phyloP scores from a whole-genome alignment of 345 rosid genomes.

The Gossypioides kirkii region DNA sequence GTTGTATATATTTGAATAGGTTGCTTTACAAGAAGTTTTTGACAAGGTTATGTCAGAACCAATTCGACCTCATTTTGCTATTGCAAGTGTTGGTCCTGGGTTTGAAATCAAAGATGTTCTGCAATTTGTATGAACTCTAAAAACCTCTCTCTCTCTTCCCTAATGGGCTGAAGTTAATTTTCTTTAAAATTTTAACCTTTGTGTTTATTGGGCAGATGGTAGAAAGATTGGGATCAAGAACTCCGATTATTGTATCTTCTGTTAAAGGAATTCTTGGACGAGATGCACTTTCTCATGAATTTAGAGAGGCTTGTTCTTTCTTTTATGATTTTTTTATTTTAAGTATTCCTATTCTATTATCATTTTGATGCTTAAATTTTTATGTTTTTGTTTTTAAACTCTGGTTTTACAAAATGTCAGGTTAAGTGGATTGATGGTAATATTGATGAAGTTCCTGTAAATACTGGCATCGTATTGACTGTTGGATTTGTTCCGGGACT shows the following conservation, averaged over 20 bases:
- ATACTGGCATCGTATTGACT: conserved; percentile 48
- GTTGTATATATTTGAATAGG: conserved; percentile 20
- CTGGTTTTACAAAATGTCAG: conserved; percentile 25
- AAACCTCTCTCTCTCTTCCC: neutral
- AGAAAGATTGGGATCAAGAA: conserved; percentile 35
- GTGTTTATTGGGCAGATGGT: conserved; percentile 27
- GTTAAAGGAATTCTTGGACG: conserved; percentile 52
- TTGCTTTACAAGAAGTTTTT: conserved; percentile 43
- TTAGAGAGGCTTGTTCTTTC: conserved; percentile 49
- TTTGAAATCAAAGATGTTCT: conserved; percentile 16
- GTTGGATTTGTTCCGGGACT: conserved; percentile 81
- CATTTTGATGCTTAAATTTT: neutral
- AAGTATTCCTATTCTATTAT: neutral
- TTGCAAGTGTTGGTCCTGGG: conserved; percentile 29
- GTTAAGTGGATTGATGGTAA: conserved; percentile 24
- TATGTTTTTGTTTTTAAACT: neutral
- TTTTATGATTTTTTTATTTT: conserved; percentile 2
- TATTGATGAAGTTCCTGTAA: neutral
- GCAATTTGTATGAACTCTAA: conserved; percentile 23
- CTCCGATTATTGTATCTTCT: conserved; percentile 38
- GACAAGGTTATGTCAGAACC: conserved; percentile 52
- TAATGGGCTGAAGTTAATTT: neutral
- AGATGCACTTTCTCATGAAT: conserved; percentile 36
- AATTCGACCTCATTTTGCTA: conserved; percentile 59
- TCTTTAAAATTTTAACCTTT: neutral